Evolutionary conservation across 2,329 filamentous ascomycete species (phyloP).

Genomic region (Penicillium sp.): DNA sequence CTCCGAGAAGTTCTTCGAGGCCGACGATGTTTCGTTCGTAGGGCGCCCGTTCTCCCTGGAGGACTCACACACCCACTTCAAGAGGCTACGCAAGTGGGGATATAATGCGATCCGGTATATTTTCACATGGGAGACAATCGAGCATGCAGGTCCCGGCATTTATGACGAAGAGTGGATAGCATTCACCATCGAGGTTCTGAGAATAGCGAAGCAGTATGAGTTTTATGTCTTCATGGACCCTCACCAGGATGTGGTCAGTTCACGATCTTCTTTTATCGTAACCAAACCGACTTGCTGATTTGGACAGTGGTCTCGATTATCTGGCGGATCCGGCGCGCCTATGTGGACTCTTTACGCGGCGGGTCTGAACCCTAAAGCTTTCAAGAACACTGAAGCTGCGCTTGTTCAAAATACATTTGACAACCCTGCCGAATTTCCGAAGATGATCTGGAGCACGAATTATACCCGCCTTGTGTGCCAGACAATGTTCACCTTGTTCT

Average conservation of each 20-base stretch:
- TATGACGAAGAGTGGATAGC: conserved; percentile 95
- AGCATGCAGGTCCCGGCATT: conserved; percentile 82
- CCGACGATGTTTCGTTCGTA: conserved; percentile 87
- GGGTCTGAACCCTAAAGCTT: conserved; percentile 82
- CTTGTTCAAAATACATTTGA: conserved; percentile 94
- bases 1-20: conserved; percentile 81
- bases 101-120: conserved; percentile 97
- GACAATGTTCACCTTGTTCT: conserved; percentile 93
- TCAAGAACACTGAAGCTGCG: conserved; percentile 84
- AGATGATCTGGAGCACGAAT: conserved; percentile 99
- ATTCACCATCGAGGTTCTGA: conserved; percentile 82
- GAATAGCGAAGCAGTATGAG: conserved; percentile 82
- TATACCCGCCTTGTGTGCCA: conserved; percentile 85
- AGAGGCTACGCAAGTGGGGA: conserved; percentile 80
- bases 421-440: conserved; percentile 81
- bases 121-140: conserved; percentile 99
- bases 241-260: conserved; percentile 87
- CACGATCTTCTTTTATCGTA: background rate
- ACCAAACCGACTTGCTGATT: conserved; percentile 28
- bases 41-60: conserved; percentile 79
- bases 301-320: conserved; percentile 83
- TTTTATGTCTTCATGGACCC: conserved; percentile 99
- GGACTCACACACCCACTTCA: conserved; percentile 84
- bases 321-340: conserved; percentile 90
- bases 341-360: conserved; percentile 98